These are phyloP conservation scores for Athelia psychrophila DNA, from an alignment of 1,284 basidiomycete species.

Conservation along the genomic window DNA sequence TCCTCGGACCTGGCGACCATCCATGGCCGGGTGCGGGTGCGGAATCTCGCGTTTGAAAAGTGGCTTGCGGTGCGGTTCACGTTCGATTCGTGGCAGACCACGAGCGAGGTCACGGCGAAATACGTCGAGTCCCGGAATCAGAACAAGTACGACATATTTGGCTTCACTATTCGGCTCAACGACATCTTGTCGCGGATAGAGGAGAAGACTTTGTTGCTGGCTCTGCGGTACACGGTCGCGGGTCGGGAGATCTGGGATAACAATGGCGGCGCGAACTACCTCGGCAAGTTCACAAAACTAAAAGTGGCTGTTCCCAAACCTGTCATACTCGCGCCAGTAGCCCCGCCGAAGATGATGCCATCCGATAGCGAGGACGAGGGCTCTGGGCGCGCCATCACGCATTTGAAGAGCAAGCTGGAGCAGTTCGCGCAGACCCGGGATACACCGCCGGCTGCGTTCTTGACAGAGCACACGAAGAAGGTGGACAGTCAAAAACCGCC, in stretches of 20 bases:
- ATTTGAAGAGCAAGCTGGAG: constrained; percentile 55
- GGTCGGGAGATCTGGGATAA: constrained; percentile 91
- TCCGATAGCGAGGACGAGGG: constrained; percentile 20
- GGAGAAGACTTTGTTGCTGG: constrained; percentile 84
- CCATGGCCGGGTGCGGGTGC: constrained; percentile 75
- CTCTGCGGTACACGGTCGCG: constrained; percentile 73
- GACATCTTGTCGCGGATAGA: constrained; percentile 71
- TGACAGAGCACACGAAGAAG: constrained; percentile 9
- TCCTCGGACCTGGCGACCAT: constrained; percentile 58
- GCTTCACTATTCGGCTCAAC: constrained; percentile 63
- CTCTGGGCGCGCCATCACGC: constrained; percentile 33
- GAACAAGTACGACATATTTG: constrained; percentile 65
- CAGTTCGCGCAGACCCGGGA: constrained; percentile 45
- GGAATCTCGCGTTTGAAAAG: constrained; percentile 88
- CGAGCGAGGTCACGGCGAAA: constrained; percentile 85
- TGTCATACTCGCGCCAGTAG: no score
- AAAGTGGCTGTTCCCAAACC: constrained; percentile 2
- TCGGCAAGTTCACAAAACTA: constrained; percentile 52
- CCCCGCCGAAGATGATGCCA: constrained; percentile 21
- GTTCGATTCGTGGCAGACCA: constrained; percentile 94
- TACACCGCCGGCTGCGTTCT: constrained; percentile 16
- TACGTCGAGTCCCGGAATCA: constrained; percentile 65
- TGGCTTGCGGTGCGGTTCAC: constrained; percentile 90
- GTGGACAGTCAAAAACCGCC: constrained; percentile 1
- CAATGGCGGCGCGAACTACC: constrained; percentile 80